These are phyloP conservation scores for Gnaphalium uliginosum DNA, from an alignment of 129 eudicot species.

Conservation along the genomic window DNA sequence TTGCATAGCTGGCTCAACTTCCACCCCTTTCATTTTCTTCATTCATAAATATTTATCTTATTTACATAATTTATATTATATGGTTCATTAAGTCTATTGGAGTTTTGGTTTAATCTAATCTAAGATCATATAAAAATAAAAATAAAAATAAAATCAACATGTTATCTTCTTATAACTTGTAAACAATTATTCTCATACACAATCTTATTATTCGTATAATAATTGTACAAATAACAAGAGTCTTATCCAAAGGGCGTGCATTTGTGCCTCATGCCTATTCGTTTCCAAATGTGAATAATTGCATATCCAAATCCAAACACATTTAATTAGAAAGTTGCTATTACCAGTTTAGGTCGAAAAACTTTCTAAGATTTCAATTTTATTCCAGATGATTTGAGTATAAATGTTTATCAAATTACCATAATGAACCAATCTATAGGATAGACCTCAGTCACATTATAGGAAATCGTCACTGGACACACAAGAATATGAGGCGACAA, in stretches of 20 bases:
- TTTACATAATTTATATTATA: no score
- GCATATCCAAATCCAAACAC: neutral
- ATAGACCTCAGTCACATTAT: neutral
- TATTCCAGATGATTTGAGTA: neutral
- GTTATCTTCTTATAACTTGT: no score
- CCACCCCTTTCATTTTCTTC: constrained; percentile 16
- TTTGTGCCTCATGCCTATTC: constrained; percentile 11
- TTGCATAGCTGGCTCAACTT: constrained; percentile 24
- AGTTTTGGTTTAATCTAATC: neutral
- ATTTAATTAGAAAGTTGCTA: neutral
- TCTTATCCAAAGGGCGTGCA: constrained; percentile 12
- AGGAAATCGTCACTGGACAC: no score
- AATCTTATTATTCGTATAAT: no score
- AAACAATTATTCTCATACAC: no score
- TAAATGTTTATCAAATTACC: neutral
- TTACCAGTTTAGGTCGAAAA: constrained; percentile 9
- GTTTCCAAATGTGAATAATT: constrained; percentile 11
- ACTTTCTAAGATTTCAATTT: neutral
- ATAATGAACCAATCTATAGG: neutral
- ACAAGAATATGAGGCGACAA: neutral
- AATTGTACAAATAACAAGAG: no score
- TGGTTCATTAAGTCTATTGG: neutral
- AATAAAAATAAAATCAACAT: no score
- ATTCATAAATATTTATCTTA: neutral
- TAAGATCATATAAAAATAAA: no score